Percentiles rank a stretch among this genome's conserved stretches.
These are phyloP conservation scores for Corylus heterophylla DNA, from an alignment of 306 rosid genomes.

Conservation along the genomic window DNA sequence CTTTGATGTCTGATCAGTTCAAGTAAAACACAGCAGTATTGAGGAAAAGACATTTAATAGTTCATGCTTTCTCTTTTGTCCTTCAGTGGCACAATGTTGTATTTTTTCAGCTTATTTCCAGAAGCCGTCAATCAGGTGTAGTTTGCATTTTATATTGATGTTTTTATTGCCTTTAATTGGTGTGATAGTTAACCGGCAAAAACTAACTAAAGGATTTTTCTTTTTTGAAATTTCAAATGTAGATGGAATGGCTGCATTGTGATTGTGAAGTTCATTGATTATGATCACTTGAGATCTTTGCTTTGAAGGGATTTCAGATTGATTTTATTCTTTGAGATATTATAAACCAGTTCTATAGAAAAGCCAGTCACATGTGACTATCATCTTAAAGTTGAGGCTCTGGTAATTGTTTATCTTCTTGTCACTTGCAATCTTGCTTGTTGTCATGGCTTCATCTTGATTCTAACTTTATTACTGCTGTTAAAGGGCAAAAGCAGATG, in stretches of 20 bases:
- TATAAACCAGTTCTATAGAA: neutral
- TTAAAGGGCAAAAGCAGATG: conserved; percentile 19
- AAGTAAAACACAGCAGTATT: conserved; percentile 1
- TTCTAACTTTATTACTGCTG: conserved; percentile 17
- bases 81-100: conserved; percentile 12
- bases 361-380: neutral
- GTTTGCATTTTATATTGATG: conserved; percentile 8
- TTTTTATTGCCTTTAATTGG: conserved; percentile 23
- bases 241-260: neutral
- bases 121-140: conserved; percentile 24
- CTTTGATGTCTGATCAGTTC: neutral
- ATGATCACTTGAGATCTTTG: neutral
- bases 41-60: neutral
- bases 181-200: neutral
- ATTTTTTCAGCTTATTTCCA: conserved; percentile 4
- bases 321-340: neutral
- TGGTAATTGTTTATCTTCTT: conserved; percentile 12
- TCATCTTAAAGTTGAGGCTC: neutral
- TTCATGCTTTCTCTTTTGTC: neutral
- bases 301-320: neutral
- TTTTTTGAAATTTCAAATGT: neutral
- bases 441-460: neutral
- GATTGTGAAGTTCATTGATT: neutral
- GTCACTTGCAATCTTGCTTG: neutral
- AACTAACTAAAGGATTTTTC: neutral